Conservation (phyloP, 164 flowering plant species). For the Protea cynaroides region DNA sequence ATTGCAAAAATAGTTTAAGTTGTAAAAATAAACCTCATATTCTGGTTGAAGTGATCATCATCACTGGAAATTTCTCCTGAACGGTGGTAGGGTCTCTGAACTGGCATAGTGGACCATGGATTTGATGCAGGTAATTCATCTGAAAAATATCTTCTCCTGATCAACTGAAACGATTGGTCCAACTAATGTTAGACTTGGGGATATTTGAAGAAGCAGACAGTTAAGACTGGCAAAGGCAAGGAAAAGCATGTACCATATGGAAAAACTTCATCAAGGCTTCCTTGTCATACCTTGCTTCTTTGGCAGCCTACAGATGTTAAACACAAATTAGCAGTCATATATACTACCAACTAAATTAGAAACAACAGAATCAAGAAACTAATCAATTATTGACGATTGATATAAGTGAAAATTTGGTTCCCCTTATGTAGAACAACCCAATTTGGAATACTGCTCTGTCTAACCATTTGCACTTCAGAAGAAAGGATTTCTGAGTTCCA, state of each 20-base stretch:
- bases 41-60: constrained; percentile 50
- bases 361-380: not conserved
- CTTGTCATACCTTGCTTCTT: constrained; percentile 90
- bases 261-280: constrained; percentile 92
- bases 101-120: constrained; percentile 62
- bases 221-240: not conserved
- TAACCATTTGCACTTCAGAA: too few species aligned
- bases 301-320: constrained; percentile 69
- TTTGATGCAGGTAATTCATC: constrained; percentile 59
- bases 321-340: constrained; percentile 1
- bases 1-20: not conserved
- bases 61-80: constrained; percentile 47
- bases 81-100: constrained; percentile 35
- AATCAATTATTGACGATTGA: not conserved
- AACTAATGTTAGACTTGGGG: constrained; percentile 6
- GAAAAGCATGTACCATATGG: constrained; percentile 51
- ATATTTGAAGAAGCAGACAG: not conserved
- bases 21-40: constrained; percentile 37
- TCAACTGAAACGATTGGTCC: constrained; percentile 48
- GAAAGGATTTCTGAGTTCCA: too few species aligned
- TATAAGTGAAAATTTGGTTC: too few species aligned
- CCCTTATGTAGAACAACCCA: too few species aligned
- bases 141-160: constrained; percentile 88
- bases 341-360: not conserved
- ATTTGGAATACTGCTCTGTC: too few species aligned